Evolutionary conservation across 1,139 yeast species (phyloP).

Genomic region (Diutina catenulata): DNA sequence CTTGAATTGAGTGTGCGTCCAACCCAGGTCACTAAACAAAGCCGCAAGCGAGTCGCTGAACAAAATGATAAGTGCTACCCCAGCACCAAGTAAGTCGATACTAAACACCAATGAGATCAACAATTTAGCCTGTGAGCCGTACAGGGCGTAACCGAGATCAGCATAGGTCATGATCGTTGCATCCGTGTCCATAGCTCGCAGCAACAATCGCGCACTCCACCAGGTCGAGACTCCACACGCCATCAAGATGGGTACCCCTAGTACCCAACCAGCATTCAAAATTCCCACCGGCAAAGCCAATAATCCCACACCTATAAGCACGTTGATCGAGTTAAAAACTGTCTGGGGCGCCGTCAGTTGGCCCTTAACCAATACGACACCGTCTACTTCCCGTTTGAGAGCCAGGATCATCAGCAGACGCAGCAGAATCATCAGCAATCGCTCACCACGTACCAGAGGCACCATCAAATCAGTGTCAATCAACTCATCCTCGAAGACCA

Average conservation of each 20-base stretch:
- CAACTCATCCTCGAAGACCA: conserved; percentile 39
- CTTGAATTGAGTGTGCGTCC: conserved; percentile 18
- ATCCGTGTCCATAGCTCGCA: conserved; percentile 52
- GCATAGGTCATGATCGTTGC: conserved; percentile 77
- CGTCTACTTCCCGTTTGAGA: conserved; percentile 24
- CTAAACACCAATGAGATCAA: conserved; percentile 17
- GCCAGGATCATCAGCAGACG: conserved; percentile 25
- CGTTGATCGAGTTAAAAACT: conserved; percentile 34
- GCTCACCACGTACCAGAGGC: conserved; percentile 52
- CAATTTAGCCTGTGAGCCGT: conserved; percentile 39
- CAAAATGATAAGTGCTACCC: conserved; percentile 8
- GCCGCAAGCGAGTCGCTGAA: conserved; percentile 3
- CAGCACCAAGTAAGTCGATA: conserved; percentile 6
- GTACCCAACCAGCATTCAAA: conserved; percentile 34
- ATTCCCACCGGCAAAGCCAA: conserved; percentile 39
- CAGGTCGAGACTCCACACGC: conserved; percentile 29
- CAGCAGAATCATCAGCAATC: conserved; percentile 44
- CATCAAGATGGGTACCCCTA: conserved; percentile 28
- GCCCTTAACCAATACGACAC: conserved; percentile 67
- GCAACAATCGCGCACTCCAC: conserved; percentile 34
- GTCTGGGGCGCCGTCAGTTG: conserved; percentile 56
- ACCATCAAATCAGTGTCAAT: conserved; percentile 63
- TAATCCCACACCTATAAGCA: conserved; percentile 37
- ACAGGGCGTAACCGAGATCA: conserved; percentile 72
- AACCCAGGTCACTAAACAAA: background rate